Percentiles rank a stretch among this genome's conserved stretches.
Conservation (phyloP, 2,329 filamentous ascomycete genomes). For the Epichloe gansuensis region DNA sequence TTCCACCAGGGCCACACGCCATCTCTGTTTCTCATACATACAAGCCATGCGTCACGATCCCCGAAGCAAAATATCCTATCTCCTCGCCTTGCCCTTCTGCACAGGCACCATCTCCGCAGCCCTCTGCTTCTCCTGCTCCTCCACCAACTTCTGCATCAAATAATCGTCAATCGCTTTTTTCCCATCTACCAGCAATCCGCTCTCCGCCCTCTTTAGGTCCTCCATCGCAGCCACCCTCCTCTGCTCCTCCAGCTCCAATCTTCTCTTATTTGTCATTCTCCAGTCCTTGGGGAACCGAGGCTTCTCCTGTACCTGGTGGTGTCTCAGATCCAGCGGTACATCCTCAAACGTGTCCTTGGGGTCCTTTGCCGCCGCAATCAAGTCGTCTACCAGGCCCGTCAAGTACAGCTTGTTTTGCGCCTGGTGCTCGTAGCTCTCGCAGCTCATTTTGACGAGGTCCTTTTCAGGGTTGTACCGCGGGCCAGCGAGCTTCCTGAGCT, state of each 20-base stretch:
- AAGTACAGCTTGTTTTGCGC: slow-evolving; percentile 97
- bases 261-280: slow-evolving; percentile 61
- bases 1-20: neutral
- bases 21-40: neutral
- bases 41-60: neutral
- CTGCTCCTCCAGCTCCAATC: slow-evolving; percentile 47
- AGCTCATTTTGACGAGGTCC: slow-evolving; percentile 75
- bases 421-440: slow-evolving; percentile 75
- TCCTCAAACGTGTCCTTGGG: slow-evolving; percentile 73
- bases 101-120: slow-evolving; percentile 19
- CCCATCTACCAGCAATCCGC: slow-evolving; percentile 49
- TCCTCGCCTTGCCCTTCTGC: slow-evolving; percentile 8
- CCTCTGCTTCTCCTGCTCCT: slow-evolving; percentile 23
- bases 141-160: slow-evolving; percentile 18
- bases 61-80: neutral
- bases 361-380: slow-evolving; percentile 69
- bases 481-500: slow-evolving; percentile 79
- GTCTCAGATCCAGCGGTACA: slow-evolving; percentile 76
- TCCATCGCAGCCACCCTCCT: slow-evolving; percentile 38
- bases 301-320: slow-evolving; percentile 59
- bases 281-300: slow-evolving; percentile 70
- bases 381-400: slow-evolving; percentile 58
- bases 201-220: slow-evolving; percentile 41
- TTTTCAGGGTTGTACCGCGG: slow-evolving; percentile 76
- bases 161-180: slow-evolving; percentile 30